Conservation (phyloP, 73 alveolate species). For the Paramecium pentaurelia region DNA sequence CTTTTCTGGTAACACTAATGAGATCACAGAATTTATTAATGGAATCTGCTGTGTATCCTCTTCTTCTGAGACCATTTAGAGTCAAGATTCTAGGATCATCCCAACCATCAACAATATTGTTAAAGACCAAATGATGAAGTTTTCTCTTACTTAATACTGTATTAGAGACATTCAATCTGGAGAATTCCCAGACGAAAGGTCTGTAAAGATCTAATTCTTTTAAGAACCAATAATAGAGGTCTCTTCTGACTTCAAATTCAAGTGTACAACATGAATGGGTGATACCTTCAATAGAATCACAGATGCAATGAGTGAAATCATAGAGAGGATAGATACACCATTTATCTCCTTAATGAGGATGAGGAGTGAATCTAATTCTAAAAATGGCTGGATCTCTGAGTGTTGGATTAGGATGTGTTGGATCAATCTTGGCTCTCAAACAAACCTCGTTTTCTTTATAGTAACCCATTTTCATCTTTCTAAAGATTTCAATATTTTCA, state of each 20-base stretch:
- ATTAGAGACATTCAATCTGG: conserved; percentile 95
- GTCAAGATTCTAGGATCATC: conserved; percentile 98
- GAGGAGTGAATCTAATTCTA: conserved; percentile 94
- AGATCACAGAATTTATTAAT: conserved; percentile 94
- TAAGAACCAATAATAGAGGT: conserved; percentile 97
- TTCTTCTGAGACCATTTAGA: conserved; percentile 93
- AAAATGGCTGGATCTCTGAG: conserved; percentile 99
- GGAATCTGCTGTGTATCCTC: conserved; percentile 98
- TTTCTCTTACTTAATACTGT: conserved; percentile 94
- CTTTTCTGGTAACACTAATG: conserved; percentile 95
- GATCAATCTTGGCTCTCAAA: conserved; percentile 94
- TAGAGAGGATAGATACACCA: conserved; percentile 99
- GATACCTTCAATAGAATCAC: conserved; percentile 94
- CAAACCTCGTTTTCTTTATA: conserved; percentile 95
- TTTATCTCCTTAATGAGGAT: conserved; percentile 98
- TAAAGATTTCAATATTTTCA: conserved; percentile 90
- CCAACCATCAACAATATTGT: conserved; percentile 92
- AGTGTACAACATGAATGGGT: conserved; percentile 97
- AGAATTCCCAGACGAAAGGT: conserved; percentile 98
- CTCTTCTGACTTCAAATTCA: conserved; percentile 99
- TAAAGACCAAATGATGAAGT: conserved; percentile 83
- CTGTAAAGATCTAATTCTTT: conserved; percentile 96
- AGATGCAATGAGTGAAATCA: conserved; percentile 96
- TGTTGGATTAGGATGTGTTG: conserved; percentile 90
- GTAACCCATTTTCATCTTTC: conserved; percentile 93